These are phyloP conservation scores for Drechslerella dactyloides DNA, from an alignment of 2,329 filamentous ascomycete genomes.

Conservation along the genomic window DNA sequence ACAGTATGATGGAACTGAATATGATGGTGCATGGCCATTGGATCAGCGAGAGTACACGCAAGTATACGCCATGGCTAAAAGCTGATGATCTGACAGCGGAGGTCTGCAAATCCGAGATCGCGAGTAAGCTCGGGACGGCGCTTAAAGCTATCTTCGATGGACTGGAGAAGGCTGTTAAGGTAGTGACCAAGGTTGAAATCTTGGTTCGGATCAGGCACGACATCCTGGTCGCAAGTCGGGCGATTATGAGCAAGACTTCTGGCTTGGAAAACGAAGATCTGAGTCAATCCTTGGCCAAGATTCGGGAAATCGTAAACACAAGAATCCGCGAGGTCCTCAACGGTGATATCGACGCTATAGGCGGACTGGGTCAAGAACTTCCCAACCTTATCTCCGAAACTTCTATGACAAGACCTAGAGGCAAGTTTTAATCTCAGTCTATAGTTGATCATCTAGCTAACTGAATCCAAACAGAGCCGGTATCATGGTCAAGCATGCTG, in stretches of 20 bases:
- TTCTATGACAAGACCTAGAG: conserved; percentile 9
- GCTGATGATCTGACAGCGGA: conserved; percentile 61
- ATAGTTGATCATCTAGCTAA: conserved; percentile 4
- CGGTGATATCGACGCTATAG: conserved; percentile 27
- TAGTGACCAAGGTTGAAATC: conserved; percentile 51
- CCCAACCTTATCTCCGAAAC: conserved; percentile 19
- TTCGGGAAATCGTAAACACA: conserved; percentile 45
- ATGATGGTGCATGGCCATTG: conserved; percentile 67
- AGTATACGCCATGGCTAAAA: conserved; percentile 70
- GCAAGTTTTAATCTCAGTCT: not conserved
- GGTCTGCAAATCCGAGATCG: conserved; percentile 57
- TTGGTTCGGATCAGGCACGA: conserved; percentile 52
- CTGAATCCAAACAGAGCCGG: conserved; percentile 9
- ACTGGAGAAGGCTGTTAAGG: conserved; percentile 51
- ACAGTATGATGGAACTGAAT: conserved; percentile 63
- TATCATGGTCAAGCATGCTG: conserved; percentile 38
- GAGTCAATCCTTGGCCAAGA: conserved; percentile 30
- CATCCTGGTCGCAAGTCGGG: conserved; percentile 44
- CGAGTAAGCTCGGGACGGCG: conserved; percentile 59
- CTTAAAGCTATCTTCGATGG: conserved; percentile 57
- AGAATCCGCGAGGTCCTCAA: conserved; percentile 47
- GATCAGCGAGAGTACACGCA: conserved; percentile 68
- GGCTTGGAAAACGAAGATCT: conserved; percentile 37
- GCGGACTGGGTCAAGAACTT: conserved; percentile 21
- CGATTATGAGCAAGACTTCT: conserved; percentile 35